phyloP scores from a whole-genome alignment of 2,329 filamentous ascomycete species.

The Phaeosphaeriaceae sp. region DNA sequence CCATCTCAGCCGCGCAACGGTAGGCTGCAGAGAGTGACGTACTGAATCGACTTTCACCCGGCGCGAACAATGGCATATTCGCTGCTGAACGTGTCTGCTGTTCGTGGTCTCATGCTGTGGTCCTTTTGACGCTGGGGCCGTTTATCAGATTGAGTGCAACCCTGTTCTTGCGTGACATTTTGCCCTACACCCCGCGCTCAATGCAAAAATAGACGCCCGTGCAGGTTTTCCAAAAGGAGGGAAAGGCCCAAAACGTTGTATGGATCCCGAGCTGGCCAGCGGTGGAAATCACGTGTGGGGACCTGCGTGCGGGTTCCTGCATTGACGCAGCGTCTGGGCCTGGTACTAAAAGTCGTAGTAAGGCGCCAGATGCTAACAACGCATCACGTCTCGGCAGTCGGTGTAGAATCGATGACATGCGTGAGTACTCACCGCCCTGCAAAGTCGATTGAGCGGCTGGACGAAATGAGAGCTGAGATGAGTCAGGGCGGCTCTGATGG shows the following conservation, averaged over 20 bases:
- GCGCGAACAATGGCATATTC: not conserved
- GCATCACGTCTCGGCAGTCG: not conserved
- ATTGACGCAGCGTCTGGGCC: slow-evolving; percentile 28
- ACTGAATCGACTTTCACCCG: not conserved
- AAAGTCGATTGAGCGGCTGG: slow-evolving; percentile 4
- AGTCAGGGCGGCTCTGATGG: slow-evolving; percentile 5
- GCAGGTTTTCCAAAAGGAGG: slow-evolving; percentile 3
- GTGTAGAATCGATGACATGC: not conserved
- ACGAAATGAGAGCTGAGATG: slow-evolving; percentile 6
- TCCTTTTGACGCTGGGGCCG: not conserved
- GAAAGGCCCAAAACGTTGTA: not conserved
- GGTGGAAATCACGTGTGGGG: slow-evolving; percentile 2
- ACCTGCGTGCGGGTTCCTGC: slow-evolving; percentile 32
- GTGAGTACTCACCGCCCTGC: not conserved
- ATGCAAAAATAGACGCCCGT: slow-evolving; percentile 23
- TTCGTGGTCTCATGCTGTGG: not conserved
- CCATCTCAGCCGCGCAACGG: slow-evolving; percentile 2
- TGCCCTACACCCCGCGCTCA: not conserved
- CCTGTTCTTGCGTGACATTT: slow-evolving; percentile 2
- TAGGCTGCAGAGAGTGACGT: not conserved
- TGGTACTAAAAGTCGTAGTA: slow-evolving; percentile 12
- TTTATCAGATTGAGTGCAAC: not conserved
- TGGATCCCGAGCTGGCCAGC: not conserved
- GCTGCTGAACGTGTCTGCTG: not conserved
- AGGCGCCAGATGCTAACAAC: slow-evolving; percentile 15